Evolutionary conservation across 331 rosid genomes (phyloP).

Genomic region (Quercus tomentella): DNA sequence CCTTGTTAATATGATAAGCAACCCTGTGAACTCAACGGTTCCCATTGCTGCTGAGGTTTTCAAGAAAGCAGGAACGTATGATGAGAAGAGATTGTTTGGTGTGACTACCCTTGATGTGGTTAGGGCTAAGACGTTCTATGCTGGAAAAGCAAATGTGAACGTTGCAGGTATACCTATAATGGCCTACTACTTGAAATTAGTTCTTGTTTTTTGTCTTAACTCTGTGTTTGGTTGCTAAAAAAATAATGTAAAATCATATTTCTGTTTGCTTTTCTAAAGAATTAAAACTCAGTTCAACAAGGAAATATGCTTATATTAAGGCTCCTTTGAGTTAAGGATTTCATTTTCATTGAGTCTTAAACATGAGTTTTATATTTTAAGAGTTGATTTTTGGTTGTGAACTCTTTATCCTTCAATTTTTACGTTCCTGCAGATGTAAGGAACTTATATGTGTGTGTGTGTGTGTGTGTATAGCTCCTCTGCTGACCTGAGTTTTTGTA

Average conservation of each 20-base stretch:
- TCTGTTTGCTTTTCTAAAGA: neutral
- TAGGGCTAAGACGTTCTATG: constrained; percentile 92
- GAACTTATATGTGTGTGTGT: no score
- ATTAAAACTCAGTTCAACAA: neutral
- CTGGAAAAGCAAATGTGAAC: constrained; percentile 84
- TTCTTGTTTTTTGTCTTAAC: neutral
- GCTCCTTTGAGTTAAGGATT: neutral
- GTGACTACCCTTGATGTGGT: constrained; percentile 98
- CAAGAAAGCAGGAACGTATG: constrained; percentile 86
- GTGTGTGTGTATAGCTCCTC: neutral
- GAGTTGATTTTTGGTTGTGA: neutral
- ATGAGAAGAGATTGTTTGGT: constrained; percentile 85
- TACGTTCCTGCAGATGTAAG: neutral
- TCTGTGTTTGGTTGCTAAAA: neutral
- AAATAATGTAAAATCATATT: neutral
- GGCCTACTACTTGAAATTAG: neutral
- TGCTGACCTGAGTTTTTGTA: neutral
- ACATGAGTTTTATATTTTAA: neutral
- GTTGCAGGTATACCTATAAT: constrained; percentile 60
- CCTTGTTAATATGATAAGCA: constrained; percentile 89
- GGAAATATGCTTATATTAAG: neutral
- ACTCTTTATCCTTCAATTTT: neutral
- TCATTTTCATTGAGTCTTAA: neutral
- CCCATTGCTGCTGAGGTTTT: constrained; percentile 97
- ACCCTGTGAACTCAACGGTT: constrained; percentile 94